A percentile compares a stretch with the other conserved stretches of the same genome.
phyloP scores from a whole-genome alignment of 371 early-diverging fungal genomes.

The Astathelohania contejeani region DNA sequence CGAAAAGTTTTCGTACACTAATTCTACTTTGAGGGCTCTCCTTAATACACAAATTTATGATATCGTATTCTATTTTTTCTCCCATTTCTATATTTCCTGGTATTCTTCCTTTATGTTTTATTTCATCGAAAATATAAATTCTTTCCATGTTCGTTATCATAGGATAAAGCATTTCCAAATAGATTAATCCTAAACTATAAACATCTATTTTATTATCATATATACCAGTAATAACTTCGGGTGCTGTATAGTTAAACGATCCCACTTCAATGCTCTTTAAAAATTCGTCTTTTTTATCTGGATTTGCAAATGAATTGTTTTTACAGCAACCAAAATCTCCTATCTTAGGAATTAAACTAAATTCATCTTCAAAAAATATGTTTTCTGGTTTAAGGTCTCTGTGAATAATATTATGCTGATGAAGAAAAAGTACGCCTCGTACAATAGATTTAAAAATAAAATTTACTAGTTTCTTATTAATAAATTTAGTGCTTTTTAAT shows the following conservation, averaged over 20 bases:
- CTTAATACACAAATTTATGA: no score
- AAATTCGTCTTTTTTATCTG: slow-evolving; percentile 55
- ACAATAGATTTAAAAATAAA: neutral
- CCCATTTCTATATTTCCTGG: no score
- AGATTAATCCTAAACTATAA: neutral
- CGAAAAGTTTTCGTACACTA: no score
- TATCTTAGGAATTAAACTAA: slow-evolving; percentile 58
- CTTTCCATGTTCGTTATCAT: neutral
- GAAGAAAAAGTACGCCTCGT: slow-evolving; percentile 3
- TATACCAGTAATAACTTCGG: neutral
- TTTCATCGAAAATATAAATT: neutral
- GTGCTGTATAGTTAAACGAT: neutral
- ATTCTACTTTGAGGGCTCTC: no score
- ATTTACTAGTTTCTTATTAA: no score
- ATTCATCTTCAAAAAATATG: slow-evolving; percentile 61
- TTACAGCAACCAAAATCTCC: slow-evolving; percentile 76
- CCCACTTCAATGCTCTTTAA: slow-evolving; percentile 54
- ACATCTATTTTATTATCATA: slow-evolving; percentile 1
- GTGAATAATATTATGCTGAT: slow-evolving; percentile 5
- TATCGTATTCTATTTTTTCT: no score
- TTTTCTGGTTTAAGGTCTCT: slow-evolving; percentile 56
- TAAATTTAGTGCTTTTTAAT: no score
- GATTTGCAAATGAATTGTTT: slow-evolving; percentile 62
- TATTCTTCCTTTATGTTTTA: slow-evolving; percentile 9
- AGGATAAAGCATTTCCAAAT: slow-evolving; percentile 6